These are phyloP conservation scores for Calonectria hawksworthii DNA, from an alignment of 2,329 filamentous ascomycete species.

Conservation along the genomic window DNA sequence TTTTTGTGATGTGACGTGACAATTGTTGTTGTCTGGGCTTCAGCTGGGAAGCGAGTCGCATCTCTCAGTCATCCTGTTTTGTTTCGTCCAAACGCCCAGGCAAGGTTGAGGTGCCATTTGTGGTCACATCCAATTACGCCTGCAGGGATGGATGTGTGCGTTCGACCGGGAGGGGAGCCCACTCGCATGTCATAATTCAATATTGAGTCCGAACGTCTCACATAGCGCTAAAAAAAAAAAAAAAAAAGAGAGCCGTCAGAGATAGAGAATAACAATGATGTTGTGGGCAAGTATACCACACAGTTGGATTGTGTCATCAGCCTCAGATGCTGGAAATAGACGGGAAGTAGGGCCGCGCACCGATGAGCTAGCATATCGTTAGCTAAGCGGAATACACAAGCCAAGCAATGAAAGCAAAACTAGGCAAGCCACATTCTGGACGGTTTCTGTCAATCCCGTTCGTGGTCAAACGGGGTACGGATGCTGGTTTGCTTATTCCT, in stretches of 20 bases:
- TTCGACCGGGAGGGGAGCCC: not conserved
- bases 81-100: slow-evolving; percentile 33
- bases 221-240: not conserved
- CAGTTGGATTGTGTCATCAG: not conserved
- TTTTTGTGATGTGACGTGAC: not conserved
- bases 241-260: not conserved
- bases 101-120: not conserved
- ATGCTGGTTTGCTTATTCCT: not conserved
- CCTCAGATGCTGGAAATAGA: not conserved
- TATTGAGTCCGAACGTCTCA: slow-evolving; percentile 1
- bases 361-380: not conserved
- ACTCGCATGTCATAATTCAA: slow-evolving; percentile 11
- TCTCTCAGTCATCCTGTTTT: slow-evolving; percentile 38
- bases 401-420: not conserved
- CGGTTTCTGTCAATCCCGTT: slow-evolving; percentile 22
- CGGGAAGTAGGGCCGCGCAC: not conserved
- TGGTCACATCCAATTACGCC: slow-evolving; percentile 15
- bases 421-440: slow-evolving; percentile 8
- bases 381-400: not conserved
- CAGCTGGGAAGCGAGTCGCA: slow-evolving; percentile 13
- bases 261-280: not conserved
- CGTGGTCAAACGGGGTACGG: not conserved
- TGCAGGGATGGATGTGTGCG: not conserved
- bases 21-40: not conserved
- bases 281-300: not conserved